These are phyloP conservation scores for Nicotiana rustica DNA, from an alignment of 305 asterid genomes.

Conservation along the genomic window DNA sequence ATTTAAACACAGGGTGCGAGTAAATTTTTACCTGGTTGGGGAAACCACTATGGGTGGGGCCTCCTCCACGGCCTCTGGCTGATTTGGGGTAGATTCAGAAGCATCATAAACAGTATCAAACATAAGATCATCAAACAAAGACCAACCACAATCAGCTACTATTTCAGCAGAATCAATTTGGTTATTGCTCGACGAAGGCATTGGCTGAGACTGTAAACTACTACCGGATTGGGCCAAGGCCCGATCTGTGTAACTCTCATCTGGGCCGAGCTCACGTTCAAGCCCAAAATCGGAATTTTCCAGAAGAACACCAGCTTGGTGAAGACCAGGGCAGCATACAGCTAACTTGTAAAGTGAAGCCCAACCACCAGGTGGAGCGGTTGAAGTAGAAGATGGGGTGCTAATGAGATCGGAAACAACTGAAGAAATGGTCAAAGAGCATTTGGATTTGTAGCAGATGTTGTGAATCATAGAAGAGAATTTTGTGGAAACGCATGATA, in stretches of 20 bases:
- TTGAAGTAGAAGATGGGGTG: constrained; percentile 37
- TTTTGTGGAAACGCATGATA: constrained; percentile 82
- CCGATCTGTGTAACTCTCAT: constrained; percentile 51
- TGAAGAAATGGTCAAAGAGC: constrained; percentile 70
- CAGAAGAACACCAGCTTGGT: constrained; percentile 82
- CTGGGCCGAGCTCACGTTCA: constrained; percentile 88
- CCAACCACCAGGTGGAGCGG: constrained; percentile 65
- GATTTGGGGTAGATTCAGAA: constrained; percentile 54
- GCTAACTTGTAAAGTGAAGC: constrained; percentile 83
- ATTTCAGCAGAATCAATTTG: constrained; percentile 36
- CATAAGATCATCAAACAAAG: constrained; percentile 80
- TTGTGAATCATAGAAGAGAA: constrained; percentile 67
- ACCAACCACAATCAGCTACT: constrained; percentile 68
- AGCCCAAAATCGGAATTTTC: constrained; percentile 93
- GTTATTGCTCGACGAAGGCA: constrained; percentile 47
- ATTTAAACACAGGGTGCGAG: neutral
- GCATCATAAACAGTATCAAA: constrained; percentile 73
- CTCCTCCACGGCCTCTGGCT: constrained; percentile 36
- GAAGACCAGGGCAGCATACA: constrained; percentile 91
- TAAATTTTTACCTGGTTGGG: neutral
- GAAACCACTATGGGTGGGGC: constrained; percentile 37
- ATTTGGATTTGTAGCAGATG: constrained; percentile 72
- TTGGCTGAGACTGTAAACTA: constrained; percentile 29
- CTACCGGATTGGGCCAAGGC: constrained; percentile 33
- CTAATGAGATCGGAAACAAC: constrained; percentile 73